Evolutionary conservation across 2,329 filamentous ascomycete genomes (phyloP), one percentile per base, ranked within the genome.

Genomic region (Phaeosphaeria sp.): DNA sequence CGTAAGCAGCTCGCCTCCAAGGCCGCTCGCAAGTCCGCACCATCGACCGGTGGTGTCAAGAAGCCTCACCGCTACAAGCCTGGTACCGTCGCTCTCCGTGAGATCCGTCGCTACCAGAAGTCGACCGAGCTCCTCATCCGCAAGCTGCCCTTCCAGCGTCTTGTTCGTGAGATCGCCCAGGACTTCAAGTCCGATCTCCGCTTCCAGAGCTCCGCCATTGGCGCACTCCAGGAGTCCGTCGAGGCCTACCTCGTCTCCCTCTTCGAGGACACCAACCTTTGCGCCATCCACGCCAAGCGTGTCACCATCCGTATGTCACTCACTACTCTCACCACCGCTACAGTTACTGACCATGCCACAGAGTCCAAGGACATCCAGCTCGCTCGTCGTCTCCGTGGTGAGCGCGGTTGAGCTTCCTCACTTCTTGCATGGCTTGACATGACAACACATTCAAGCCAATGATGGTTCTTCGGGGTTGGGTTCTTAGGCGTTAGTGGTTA

Each of bases 1-100:
- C 86, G 87, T 83, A 99, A 99, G 92, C 93, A 97, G 89, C 93
- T 98, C 78, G 94, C 94, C 75, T 97, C 93, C 87, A 97, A 97
- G 91, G 95, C 94, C 71, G 94, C 95, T 77, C 93, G 95, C 86
- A 99, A 99, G 90, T 93, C 90, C 75, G 94, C 95, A 62, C 95
- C 95, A 73, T 97, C 93, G 65, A 98, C 95, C 80, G 95, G 94
- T 76, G 81, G 81, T 82, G 81, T 83, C 79, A 83, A 83, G 81
- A 83, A 83, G 81, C 81, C 81, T 73, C 81, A 83, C 77, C 76
- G 81, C 66, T 83, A 83, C 77, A 83, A 83, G 80, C 81, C 81
- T 61, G 80, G 80, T 73, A 97, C 93, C 44, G 85, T 92, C 66
- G 94, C 95, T 53, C 85, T 98, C 54, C 90, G 91, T 79, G 94